Base-by-base conservation (phyloP, 441 rosid species). In the Mallotus japonicus region DNA sequence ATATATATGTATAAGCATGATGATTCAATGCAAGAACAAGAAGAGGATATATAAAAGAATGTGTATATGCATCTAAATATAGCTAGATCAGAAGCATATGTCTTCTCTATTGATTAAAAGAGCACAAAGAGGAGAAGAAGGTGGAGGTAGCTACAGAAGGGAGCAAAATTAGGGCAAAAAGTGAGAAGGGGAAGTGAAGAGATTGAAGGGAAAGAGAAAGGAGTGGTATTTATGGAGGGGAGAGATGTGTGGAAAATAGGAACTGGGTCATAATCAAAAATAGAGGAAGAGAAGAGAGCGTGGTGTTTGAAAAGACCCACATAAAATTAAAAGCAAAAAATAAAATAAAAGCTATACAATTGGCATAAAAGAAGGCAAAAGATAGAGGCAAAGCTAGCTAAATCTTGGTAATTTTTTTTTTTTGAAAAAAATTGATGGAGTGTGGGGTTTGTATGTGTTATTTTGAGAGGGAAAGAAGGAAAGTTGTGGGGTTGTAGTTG, bases 401-500 rank as follows among this genome's bases (percentile, higher is more conserved):
- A 32, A 32, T 15, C 15, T 54, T 46, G 34, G 49, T 17, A 19
- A 42, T 19, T 24, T 9, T 1, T 68, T 62, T 53, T 34, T 34
- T 34, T 24, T 0, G 28, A 28, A 37, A 37, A 37, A 37, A 37
- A 37, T 37, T 37, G 40, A 37, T 70, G 12, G 19, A n/a, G 49
- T 50, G 74, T 71, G 65, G 67, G 75, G 78, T 77, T 76, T 77
- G 62, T 75, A 59, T 40, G 69, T 63, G 56, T 75, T 70, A 44
- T 56, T 71, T 70, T 58, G 80, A 74, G 87, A 81, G 86, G 77
- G 78, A 83, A 84, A 85, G 77, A 75, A 82, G 86, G 83, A 76
- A 65, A 76, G 81, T 67, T 77, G 87, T 83, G 86, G 82, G 86
- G 86, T 82, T 82, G 84, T 65, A 73, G 77, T 65, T 78, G 79